phyloP scores from a whole-genome alignment of 176 grass and related monocot genomes.

The Bonia amplexicaulis region DNA sequence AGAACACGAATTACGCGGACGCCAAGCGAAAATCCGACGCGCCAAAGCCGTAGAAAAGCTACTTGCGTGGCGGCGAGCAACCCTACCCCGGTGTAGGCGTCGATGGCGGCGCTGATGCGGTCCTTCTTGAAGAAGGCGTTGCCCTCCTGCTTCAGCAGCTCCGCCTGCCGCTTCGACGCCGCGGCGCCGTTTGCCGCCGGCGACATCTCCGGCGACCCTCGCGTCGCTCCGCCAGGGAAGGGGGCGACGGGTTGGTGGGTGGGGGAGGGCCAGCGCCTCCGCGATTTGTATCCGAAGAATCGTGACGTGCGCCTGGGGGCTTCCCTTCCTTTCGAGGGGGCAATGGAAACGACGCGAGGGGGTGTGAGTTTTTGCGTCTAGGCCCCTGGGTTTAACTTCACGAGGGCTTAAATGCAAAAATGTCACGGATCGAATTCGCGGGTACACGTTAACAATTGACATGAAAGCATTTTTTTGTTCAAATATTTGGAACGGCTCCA shows the following conservation, averaged over 20 bases:
- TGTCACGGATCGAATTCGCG: not conserved
- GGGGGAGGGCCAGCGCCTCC: not conserved
- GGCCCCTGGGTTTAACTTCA: not conserved
- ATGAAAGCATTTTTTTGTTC: too few species aligned
- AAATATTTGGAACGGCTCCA: too few species aligned
- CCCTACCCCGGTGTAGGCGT: constrained; percentile 78
- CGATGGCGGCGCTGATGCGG: constrained; percentile 84
- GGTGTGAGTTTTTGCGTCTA: not conserved
- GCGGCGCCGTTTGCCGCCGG: constrained; percentile 27
- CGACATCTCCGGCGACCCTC: constrained; percentile 41
- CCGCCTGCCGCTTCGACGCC: constrained; percentile 59
- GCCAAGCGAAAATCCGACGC: not conserved
- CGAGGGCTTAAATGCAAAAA: not conserved
- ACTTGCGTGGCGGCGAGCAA: not conserved
- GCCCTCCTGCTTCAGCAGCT: constrained; percentile 69
- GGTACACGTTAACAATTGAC: not conserved
- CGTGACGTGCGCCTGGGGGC: constrained; percentile 23
- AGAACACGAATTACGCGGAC: not conserved
- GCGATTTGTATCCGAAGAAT: constrained; percentile 14
- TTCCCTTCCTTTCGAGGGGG: not conserved
- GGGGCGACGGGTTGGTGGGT: not conserved
- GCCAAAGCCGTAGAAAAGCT: not conserved
- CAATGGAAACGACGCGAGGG: not conserved
- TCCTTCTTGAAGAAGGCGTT: constrained; percentile 81
- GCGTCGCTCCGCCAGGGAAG: not conserved